Evolutionary conservation across 345 rosid genomes (phyloP), one percentile per base, ranked within the genome.

Genomic region (Citrus cavaleriei): DNA sequence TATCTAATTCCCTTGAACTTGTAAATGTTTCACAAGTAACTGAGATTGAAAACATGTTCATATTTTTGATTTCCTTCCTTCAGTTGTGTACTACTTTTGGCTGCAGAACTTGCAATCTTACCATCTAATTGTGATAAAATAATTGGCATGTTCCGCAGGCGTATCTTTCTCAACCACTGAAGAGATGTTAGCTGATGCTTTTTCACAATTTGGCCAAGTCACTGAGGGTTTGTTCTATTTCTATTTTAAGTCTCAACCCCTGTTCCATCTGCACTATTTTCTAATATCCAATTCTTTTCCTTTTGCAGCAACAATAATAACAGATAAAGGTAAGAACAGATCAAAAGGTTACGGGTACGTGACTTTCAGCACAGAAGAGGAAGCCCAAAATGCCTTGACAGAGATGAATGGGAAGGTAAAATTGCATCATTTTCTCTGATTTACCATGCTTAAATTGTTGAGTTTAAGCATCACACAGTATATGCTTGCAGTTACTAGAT

Each of bases 271-370:
- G 34, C 18, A 34, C 34, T 7, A 22, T 70, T 37, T 7, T 64
- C 32, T 40, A 18, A 68, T 27, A 58, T 63, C 13, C 1, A 28
- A 10, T 30, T 42, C 27, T 72, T 55, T 80, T 32, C 73, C 63
- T 46, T 74, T 74, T 68, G 49, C 83, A 90, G 95, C 88, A 77
- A 78, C 75, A 75, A 42, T 91, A 49, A 57, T 87, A 34, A 84
- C 78, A 87, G 74, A 89, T 46, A 87, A 86, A 88, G 71, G 35
- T 9, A 67, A 59, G 61, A 75, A 79, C 30, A 90, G 83, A 74
- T 87, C 89, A 13, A 92, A 88, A 85, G 93, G 96, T 24, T 86
- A 57, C 80, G 94, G 89, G 42, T 91, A 81, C 82, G 91, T 91
- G 42, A 85, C 88, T 51, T 92, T 90, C 79, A 84, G 81, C 30